Evolutionary conservation across 1,284 basidiomycete species (phyloP).

Genomic region (Volvariella surrecta): DNA sequence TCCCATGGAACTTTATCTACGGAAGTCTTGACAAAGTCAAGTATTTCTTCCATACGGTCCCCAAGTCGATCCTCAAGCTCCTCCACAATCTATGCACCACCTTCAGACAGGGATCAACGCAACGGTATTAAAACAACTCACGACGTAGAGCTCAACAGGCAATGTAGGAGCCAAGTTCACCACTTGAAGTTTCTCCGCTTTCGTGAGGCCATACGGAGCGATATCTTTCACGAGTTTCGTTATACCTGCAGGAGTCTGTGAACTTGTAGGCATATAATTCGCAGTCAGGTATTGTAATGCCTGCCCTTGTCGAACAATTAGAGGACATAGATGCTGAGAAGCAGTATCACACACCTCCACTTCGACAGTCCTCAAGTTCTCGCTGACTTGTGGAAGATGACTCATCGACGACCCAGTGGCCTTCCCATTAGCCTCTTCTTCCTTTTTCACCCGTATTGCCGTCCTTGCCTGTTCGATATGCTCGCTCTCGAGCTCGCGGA

Average conservation of each 20-base stretch:
- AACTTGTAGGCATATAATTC: slow-evolving; percentile 57
- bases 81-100: slow-evolving; percentile 67
- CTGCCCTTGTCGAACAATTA: slow-evolving; percentile 27
- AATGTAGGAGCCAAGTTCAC: slow-evolving; percentile 81
- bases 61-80: slow-evolving; percentile 80
- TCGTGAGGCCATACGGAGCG: slow-evolving; percentile 69
- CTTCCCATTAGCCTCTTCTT: slow-evolving; percentile 33
- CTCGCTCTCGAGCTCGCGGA: slow-evolving; percentile 66
- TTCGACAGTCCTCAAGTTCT: slow-evolving; percentile 84
- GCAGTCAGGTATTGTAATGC: slow-evolving; percentile 79
- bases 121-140: slow-evolving; percentile 30
- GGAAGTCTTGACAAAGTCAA: slow-evolving; percentile 48
- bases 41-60: slow-evolving; percentile 63
- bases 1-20: slow-evolving; percentile 19
- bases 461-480: slow-evolving; percentile 52
- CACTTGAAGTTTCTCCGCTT: slow-evolving; percentile 86
- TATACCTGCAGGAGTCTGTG: slow-evolving; percentile 64
- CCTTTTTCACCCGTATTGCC: slow-evolving; percentile 56
- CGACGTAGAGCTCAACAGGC: slow-evolving; percentile 84
- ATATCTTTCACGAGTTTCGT: slow-evolving; percentile 60
- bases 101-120: background rate
- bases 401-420: slow-evolving; percentile 19
- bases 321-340: background rate
- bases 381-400: slow-evolving; percentile 42
- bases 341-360: slow-evolving; percentile 41